Base-by-base conservation (phyloP, 805 yeast genomes). In the Nakazawaea molendinolei region DNA sequence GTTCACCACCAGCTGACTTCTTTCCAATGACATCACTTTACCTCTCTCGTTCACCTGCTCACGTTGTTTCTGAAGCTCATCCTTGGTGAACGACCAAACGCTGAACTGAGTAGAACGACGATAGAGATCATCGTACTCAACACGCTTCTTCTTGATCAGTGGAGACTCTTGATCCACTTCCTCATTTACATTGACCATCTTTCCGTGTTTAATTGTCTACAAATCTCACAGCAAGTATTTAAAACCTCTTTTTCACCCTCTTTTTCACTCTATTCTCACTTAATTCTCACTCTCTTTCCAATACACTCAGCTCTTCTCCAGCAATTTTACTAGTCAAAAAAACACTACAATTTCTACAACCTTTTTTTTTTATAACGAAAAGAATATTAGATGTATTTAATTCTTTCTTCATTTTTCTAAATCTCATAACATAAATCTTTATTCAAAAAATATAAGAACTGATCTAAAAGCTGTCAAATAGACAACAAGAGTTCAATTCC, bases 81-180 rank as follows among this genome's bases (percentile, higher is more conserved):
- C 72, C 14, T 53, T 51, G 0, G 86, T 76, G 55, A 74, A 90
- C 1, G 97, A 87, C 98, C 98, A 90, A 8, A 75, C 39, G 35
- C 81, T 65, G 53, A 70, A 90, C 60, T 90, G 98, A 1, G 92
- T 71, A 4, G 95, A 84, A 22, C 87, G 70, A 29, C 97, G 71
- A 57, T 86, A 90, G 26, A 92, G 62, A 44, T 92, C 98, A 55
- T 92, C 97, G 48, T 76, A 83, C 1, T 86, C 63, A 6, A 83
- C 68, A 36, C 68, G 56, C 29, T 54, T 52, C 44, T 46, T 36
- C 19, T n/a, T n/a, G n/a, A n/a, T n/a, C n/a, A n/a, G n/a, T n/a
- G n/a, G n/a, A n/a, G n/a, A n/a, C n/a, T n/a, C n/a, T n/a, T n/a
- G n/a, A n/a, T n/a, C n/a, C n/a, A n/a, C n/a, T n/a, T n/a, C n/a